phyloP scores from a whole-genome alignment of 208 protist species.

The Acanthamoeba triangularis region DNA sequence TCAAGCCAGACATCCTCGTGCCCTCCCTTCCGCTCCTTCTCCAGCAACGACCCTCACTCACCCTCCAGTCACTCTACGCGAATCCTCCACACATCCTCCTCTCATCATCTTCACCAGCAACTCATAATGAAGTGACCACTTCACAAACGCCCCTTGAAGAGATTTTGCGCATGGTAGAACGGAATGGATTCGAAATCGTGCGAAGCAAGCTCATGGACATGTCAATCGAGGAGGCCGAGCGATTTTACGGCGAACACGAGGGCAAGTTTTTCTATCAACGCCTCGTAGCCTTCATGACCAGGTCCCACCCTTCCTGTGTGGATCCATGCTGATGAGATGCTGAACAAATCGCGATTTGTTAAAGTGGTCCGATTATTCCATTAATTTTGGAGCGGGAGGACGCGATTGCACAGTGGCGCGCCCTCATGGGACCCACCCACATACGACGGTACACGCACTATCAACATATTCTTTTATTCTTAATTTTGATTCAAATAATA shows the following conservation, averaged over 20 bases:
- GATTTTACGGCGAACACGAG: slow-evolving; percentile 69
- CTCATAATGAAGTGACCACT: background rate
- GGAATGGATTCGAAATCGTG: slow-evolving; percentile 7
- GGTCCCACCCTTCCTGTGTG: background rate
- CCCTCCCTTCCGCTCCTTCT: slow-evolving; percentile 13
- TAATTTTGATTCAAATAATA: no score
- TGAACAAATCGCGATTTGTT: background rate
- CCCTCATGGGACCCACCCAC: slow-evolving; percentile 72
- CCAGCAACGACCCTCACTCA: background rate
- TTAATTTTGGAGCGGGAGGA: slow-evolving; percentile 1
- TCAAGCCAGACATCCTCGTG: slow-evolving; percentile 72
- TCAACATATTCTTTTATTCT: no score
- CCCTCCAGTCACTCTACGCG: background rate
- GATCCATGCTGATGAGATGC: background rate
- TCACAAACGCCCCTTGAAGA: background rate
- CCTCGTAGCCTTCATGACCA: slow-evolving; percentile 62
- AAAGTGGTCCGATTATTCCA: slow-evolving; percentile 48
- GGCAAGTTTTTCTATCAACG: slow-evolving; percentile 72
- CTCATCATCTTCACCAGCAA: background rate
- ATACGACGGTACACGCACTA: background rate
- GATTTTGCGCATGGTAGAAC: background rate
- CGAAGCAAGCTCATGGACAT: background rate
- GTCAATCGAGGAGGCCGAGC: slow-evolving; percentile 50
- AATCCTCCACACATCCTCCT: background rate
- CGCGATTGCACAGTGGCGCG: slow-evolving; percentile 56